A percentile compares a stretch with the other conserved stretches of the same genome.
Evolutionary conservation across 257 asterid genomes (phyloP).

Genomic region (Lycium barbarum): DNA sequence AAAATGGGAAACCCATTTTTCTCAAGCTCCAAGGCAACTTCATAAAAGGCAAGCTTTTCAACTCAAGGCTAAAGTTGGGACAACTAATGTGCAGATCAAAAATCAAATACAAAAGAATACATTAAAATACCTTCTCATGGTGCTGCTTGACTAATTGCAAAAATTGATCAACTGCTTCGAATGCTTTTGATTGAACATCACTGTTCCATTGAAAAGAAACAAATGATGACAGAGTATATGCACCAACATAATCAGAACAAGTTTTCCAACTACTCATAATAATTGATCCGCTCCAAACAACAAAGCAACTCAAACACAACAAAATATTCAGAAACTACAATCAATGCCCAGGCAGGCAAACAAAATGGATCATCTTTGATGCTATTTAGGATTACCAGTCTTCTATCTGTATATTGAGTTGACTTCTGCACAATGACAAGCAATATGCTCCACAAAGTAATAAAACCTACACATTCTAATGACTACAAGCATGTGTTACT

Average conservation of each 20-base stretch:
- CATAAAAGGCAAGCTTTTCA: constrained; percentile 4
- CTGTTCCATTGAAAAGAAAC: constrained; percentile 48
- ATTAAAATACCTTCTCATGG: constrained; percentile 64
- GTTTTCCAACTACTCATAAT: not conserved
- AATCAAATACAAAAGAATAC: not conserved
- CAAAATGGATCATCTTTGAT: not conserved
- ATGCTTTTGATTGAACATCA: constrained; percentile 92
- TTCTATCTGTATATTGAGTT: not conserved
- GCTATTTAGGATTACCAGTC: not conserved
- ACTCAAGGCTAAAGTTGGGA: constrained; percentile 4
- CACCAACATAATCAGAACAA: not conserved
- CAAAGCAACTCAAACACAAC: constrained; percentile 9
- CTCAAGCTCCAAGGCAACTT: not conserved
- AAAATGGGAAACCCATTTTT: not conserved
- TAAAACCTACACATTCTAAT: constrained; percentile 1
- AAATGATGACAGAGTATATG: constrained; percentile 1
- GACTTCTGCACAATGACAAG: constrained; percentile 17
- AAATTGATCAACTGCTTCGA: constrained; percentile 94
- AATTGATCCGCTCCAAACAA: constrained; percentile 17
- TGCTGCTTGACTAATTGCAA: constrained; percentile 82
- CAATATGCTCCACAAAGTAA: constrained; percentile 10
- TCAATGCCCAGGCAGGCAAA: not conserved
- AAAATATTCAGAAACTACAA: not conserved
- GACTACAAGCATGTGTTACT: not conserved
- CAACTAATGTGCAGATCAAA: not conserved